Evolutionary conservation across 2,329 filamentous ascomycete species (phyloP).

Genomic region (Diaporthe vaccinii): DNA sequence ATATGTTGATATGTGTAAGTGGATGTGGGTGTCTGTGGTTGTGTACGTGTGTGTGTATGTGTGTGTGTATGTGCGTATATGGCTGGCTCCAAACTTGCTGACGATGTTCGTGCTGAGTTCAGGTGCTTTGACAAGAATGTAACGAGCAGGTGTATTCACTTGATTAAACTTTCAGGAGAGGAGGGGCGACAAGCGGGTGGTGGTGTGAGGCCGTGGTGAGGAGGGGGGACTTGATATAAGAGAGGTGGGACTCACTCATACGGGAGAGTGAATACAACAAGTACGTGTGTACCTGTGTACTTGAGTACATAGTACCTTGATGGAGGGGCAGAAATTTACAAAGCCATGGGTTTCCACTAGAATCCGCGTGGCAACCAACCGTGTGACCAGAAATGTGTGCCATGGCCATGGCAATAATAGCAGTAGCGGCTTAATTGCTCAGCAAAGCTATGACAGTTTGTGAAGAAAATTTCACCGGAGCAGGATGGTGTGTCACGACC

Average conservation of each 20-base stretch:
- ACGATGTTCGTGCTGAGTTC: background rate
- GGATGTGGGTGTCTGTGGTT: slow-evolving; percentile 39
- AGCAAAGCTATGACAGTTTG: slow-evolving; percentile 26
- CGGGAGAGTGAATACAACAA: background rate
- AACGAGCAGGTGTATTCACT: slow-evolving; percentile 16
- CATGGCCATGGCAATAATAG: slow-evolving; percentile 12
- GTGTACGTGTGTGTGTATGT: slow-evolving; percentile 22
- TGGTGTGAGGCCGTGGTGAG: slow-evolving; percentile 10
- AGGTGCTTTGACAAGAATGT: background rate
- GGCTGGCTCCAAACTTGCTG: slow-evolving; percentile 1
- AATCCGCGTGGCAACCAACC: slow-evolving; percentile 19
- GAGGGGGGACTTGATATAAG: slow-evolving; percentile 34
- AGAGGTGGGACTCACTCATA: background rate
- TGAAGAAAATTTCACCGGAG: slow-evolving; percentile 21
- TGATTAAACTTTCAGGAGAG: slow-evolving; percentile 5
- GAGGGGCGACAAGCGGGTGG: background rate
- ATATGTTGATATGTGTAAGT: slow-evolving; percentile 27
- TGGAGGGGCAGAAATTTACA: slow-evolving; percentile 30
- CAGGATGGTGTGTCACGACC: slow-evolving; percentile 33
- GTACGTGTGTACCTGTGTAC: background rate
- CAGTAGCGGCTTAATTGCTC: slow-evolving; percentile 23
- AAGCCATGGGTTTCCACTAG: slow-evolving; percentile 9
- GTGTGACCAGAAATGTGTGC: slow-evolving; percentile 9
- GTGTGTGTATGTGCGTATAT: background rate
- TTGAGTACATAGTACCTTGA: background rate